A percentile compares a stretch with the other conserved stretches of the same genome.
Conservation (phyloP, 768 basidiomycete species). For the Xerocomellus dryophilus region DNA sequence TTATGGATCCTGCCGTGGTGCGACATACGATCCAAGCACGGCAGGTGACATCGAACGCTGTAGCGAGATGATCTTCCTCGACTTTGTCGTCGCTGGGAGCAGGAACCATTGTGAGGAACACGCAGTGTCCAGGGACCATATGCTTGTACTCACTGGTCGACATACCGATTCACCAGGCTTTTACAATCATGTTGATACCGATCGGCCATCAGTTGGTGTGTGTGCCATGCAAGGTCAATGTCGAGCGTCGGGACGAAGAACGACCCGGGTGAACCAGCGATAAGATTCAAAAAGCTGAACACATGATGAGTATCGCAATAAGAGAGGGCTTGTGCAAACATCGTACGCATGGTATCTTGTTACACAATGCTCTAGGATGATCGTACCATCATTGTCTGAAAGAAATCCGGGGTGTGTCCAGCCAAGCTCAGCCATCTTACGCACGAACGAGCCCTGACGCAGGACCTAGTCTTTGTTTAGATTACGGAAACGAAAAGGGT, state of each 20-base stretch:
- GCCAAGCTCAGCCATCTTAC: slow-evolving; percentile 50
- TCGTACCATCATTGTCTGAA: slow-evolving; percentile 33
- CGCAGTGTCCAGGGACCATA: too few relatives aligned
- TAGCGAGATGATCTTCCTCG: slow-evolving; percentile 42
- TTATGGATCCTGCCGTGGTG: neutral
- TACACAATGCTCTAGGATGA: slow-evolving; percentile 46
- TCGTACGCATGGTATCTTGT: slow-evolving; percentile 57
- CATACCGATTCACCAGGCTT: slow-evolving; percentile 39
- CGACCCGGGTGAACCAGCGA: slow-evolving; percentile 40
- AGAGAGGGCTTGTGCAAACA: neutral
- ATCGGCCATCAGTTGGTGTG: slow-evolving; percentile 52
- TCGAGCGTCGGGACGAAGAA: slow-evolving; percentile 62
- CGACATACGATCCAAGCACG: slow-evolving; percentile 43
- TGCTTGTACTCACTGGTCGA: slow-evolving; percentile 49
- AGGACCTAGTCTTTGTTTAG: slow-evolving; percentile 37
- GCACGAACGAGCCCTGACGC: slow-evolving; percentile 52
- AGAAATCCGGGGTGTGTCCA: slow-evolving; percentile 50
- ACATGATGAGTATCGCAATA: neutral
- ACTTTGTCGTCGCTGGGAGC: slow-evolving; percentile 49
- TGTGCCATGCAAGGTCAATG: slow-evolving; percentile 73
- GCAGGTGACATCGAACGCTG: slow-evolving; percentile 49
- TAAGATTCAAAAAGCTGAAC: slow-evolving; percentile 47
- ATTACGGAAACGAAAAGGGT: neutral
- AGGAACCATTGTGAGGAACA: neutral
- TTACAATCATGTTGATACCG: slow-evolving; percentile 44